Evolutionary conservation across 2,329 filamentous ascomycete genomes (phyloP), one percentile per base, ranked within the genome.

Genomic region (Aureobasidium leucospermi): DNA sequence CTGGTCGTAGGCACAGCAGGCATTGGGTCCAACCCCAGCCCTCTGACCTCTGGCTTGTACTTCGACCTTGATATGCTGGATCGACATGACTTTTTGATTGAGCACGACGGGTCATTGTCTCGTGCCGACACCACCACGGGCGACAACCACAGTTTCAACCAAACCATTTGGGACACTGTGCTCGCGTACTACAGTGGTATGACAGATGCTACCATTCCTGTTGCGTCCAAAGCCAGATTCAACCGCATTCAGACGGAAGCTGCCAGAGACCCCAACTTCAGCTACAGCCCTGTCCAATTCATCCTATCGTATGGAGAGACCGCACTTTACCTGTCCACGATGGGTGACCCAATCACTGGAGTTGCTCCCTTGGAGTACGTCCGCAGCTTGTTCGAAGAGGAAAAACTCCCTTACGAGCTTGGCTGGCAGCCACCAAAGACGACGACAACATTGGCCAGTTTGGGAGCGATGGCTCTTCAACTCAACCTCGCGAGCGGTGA

Each of bases 291-390:
- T 8, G 63, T 68, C 13, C 67, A 73, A 46, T 67, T 69, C 47
- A 60, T 73, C 51, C 65, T 72, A 41, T 66, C 65, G n/a, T 73
- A 73, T 60, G 70, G 70, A 48, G 73, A 75, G 65, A 73, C 70
- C 2, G 69, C 71, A 0, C 60, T 75, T n/a, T 75, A 71, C 53
- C 62, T 74, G 32, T 68, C 69, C 34, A 65, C 68, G 2, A 71
- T 75, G 67, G 68, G 71, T 36, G 65, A 71, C 60, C 68, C 67
- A 29, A 56, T 64, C 8, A 67, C 63, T 9, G 72, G 71, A 11
- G 65, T 70, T 29, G 69, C 71, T 2, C 66, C 67, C 1, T 39
- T 74, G 23, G 67, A 73, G 34, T 74, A 68, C 63, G 67, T 74
- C 10, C 67, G 66, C 28, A 66, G 62, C 11, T 63, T 74, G 60